Evolutionary conservation across 345 rosid species (phyloP), one percentile per base, ranked within the genome.

Genomic region (Luvunga scandens): DNA sequence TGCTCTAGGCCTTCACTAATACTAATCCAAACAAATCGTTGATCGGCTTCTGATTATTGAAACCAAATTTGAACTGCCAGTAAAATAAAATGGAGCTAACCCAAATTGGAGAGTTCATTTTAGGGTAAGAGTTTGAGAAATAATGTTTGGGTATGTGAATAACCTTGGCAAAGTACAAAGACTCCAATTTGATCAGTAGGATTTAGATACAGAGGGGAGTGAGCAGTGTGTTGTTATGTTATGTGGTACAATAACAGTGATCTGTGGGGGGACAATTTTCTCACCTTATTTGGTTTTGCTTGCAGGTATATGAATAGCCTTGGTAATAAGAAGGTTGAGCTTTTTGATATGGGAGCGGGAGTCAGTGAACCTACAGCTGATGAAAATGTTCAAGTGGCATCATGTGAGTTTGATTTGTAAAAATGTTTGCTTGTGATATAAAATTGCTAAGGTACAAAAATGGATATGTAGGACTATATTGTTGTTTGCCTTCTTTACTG

Each of bases 291-390:
- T 66, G 36, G 19, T 80, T 72, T 72, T 66, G 73, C 74, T 55
- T 85, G 85, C 92, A 96, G 99, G 82, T 92, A 87, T 78, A 86
- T 92, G 97, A 92, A 85, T 81, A 94, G 86, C 77, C 96, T 93
- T 53, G 98, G 93, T 78, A 92, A 94, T 76, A 94, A 96, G 90
- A 96, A 88, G 87, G 89, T 90, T 78, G 98, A 92, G 81, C 97
- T 92, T 75, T 90, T 92, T 66, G 99, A 94, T 75, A 87, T 87
- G 94, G 97, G 98, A 85, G 92, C 97, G 30, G 99, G 98, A 84
- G 91, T 77, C 48, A 88, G 98, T 85, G 99, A 96, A 77, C 95
- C 97, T 77, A 85, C 88, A 38, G 91, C 91, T 48, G 95, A 92
- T 36, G 98, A 96, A 69, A 90, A 94, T 89, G 93, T 92, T 69